Base-by-base conservation (phyloP, 352 stramenopile species). In the Phytophthora nicotianae region DNA sequence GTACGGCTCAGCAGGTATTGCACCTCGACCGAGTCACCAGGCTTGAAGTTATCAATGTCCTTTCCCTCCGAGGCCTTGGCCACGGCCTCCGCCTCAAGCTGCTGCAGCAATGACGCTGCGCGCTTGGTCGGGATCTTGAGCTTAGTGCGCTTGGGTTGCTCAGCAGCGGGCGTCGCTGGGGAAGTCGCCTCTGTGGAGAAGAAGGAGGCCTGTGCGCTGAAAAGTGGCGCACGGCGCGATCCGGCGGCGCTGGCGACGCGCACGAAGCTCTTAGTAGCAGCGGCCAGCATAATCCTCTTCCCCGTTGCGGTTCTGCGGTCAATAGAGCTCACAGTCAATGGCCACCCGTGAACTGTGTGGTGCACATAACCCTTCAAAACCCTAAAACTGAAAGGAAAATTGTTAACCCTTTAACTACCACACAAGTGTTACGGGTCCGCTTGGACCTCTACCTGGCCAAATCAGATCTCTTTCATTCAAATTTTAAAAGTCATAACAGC, bases 41-140 rank as follows among this genome's bases (percentile, higher is more conserved):
- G 85, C 65, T 88, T 86, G 56, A 94, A 94, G 23, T 67, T 64
- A 40, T 80, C 83, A 24, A 94, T 88, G 32, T 88, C 69, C 61
- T 92, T 91, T 41, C 65, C 74, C 40, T 78, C 64, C 38, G 79
- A 57, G 27, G 78, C 68, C 62, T 91, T 92, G 32, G 75, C 71
- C 27, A 92, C 85, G 45, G 70, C 82, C 54, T 92, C 85, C 29
- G 62, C 50, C 58, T 94, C 80, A 47, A 94, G 68, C 63, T 92
- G 70, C 58, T 73, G 77, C 62, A 94, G 72, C 50, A 94, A 57
- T 45, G 81, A 76, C 42, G 79, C 83, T 35, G 83, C 83, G 47
- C 83, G 73, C 62, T 92, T 92, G 48, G 80, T 90, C 19, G 83
- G 81, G 61, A 88, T 88, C 65, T 92, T 92, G 61, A 92, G 83